These are phyloP conservation scores for Cryptococcus sp. DNA, from an alignment of 1,284 basidiomycete species.

Conservation along the genomic window DNA sequence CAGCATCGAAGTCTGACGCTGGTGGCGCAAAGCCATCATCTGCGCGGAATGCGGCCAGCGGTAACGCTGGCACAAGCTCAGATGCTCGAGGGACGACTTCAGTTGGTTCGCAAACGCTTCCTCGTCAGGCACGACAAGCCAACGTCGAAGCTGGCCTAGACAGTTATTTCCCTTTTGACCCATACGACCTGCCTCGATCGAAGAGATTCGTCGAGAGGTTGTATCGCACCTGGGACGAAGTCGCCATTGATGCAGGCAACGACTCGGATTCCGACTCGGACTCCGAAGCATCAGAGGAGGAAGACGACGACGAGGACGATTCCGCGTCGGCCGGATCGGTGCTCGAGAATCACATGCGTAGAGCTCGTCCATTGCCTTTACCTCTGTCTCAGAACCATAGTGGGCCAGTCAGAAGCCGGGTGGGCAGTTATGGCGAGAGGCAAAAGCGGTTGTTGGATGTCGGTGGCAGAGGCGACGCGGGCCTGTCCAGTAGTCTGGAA, in stretches of 20 bases:
- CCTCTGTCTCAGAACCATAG: slow-evolving; percentile 1
- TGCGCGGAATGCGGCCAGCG: too few relatives aligned
- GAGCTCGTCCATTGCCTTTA: neutral
- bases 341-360: slow-evolving; percentile 1
- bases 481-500: slow-evolving; percentile 44
- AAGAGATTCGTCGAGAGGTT: slow-evolving; percentile 56
- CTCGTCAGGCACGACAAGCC: slow-evolving; percentile 44
- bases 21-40: neutral
- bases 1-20: neutral
- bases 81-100: neutral
- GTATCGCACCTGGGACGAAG: slow-evolving; percentile 61
- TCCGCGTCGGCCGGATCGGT: slow-evolving; percentile 50
- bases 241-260: slow-evolving; percentile 50
- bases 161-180: slow-evolving; percentile 98
- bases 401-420: neutral
- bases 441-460: slow-evolving; percentile 15
- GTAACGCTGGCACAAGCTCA: too few relatives aligned
- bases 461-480: slow-evolving; percentile 25
- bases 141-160: slow-evolving; percentile 73
- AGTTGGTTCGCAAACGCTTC: slow-evolving; percentile 27
- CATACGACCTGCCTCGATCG: slow-evolving; percentile 77
- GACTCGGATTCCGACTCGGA: slow-evolving; percentile 47
- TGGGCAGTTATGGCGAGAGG: slow-evolving; percentile 25
- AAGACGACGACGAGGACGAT: slow-evolving; percentile 65
- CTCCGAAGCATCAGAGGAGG: slow-evolving; percentile 33